Evolutionary conservation across 2,329 filamentous ascomycete species (phyloP).

Genomic region (Elsinoe necatrix): DNA sequence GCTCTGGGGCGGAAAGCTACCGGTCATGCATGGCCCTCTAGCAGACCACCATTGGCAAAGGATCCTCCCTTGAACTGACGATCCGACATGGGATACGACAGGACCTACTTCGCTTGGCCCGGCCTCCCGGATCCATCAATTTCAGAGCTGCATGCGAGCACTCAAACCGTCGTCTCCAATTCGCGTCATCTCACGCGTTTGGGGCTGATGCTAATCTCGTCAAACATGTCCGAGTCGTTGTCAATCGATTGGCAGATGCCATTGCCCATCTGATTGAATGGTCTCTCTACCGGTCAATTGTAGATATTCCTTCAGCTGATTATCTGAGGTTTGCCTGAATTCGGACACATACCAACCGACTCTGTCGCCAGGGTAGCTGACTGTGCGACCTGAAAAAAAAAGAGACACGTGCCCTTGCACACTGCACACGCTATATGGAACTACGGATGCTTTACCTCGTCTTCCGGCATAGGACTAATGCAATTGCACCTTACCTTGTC

Average conservation of each 20-base stretch:
- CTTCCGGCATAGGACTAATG: conserved; percentile 13
- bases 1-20: conserved; percentile 1
- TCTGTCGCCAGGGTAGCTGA: too few relatives aligned
- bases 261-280: not conserved
- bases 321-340: too few relatives aligned
- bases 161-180: conserved; percentile 5
- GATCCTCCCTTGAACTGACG: conserved; percentile 2
- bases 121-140: conserved; percentile 11
- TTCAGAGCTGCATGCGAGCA: conserved; percentile 8
- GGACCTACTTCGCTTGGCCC: conserved; percentile 10
- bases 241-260: not conserved
- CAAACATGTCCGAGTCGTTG: not conserved
- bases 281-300: too few relatives aligned
- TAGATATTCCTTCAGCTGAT: too few relatives aligned
- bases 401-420: conserved; percentile 15
- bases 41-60: conserved; percentile 4
- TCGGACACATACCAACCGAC: too few relatives aligned
- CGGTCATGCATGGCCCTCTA: not conserved
- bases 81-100: not conserved
- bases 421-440: conserved; percentile 12
- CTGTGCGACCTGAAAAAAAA: not conserved
- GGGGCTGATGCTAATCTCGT: conserved; percentile 12
- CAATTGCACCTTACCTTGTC: conserved; percentile 3
- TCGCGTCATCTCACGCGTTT: conserved; percentile 13
- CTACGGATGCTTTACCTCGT: conserved; percentile 5